Evolutionary conservation across 257 asterid species (phyloP), one percentile per base, ranked within the genome.

Genomic region (Gardenia jasminoides): DNA sequence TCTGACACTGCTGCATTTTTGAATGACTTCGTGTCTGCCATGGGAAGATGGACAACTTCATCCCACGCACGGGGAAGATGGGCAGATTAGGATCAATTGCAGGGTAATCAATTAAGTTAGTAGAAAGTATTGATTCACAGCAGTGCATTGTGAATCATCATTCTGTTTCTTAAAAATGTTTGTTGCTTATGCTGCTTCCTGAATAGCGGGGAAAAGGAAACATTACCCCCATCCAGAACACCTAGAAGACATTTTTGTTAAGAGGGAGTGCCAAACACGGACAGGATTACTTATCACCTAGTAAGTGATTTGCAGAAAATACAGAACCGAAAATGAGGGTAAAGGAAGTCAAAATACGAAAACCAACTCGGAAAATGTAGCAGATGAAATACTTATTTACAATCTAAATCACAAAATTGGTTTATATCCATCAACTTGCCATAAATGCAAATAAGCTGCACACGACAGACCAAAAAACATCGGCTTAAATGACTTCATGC

Each of bases 41-140:
- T 93, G 97, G 87, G 19, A 89, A 83, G 80, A 90, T 93, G 97
- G 84, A 88, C 7, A 91, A 87, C 48, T 88, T 92, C 16, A 86
- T 89, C 80, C 97, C 97, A 0, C 87, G 86, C 22, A 89, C 93
- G 0, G 94, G 7, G 77, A 89, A 46, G 85, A 78, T 61, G 94
- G 94, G 28, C 91, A 92, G 84, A 83, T 92, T 83, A 85, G 97
- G 85, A 69, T 81, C 19, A 88, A 89, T 74, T 92, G 97, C 81
- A 54, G 97, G 74, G 82, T 80, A 59, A 50, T 74, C n/a, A 92
- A 92, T 64, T 92, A 72, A 62, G 68, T 82, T 2, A 13, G 3
- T 50, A 13, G 22, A 15, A 15, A 50, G 58, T 50, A 50, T 15
- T 2, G 58, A 15, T 50, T 50, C 58, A 50, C 20, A 15, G 15